Percentiles rank a stretch among this genome's conserved stretches.
These are phyloP conservation scores for Dimocarpus longan DNA, from an alignment of 345 rosid genomes.

Conservation along the genomic window DNA sequence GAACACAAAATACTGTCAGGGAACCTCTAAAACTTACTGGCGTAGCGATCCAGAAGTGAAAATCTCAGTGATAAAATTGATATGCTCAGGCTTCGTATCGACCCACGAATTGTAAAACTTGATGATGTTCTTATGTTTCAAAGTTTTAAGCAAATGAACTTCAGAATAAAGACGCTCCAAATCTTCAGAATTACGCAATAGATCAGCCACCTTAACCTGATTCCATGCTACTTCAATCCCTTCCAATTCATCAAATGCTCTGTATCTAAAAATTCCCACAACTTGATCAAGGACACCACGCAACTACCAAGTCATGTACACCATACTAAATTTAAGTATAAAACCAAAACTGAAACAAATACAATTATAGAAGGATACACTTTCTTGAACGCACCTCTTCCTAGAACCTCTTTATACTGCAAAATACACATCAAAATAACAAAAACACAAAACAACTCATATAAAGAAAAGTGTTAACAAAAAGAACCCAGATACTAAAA, in stretches of 20 bases:
- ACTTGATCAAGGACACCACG: conserved; percentile 49
- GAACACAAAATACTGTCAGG: not conserved
- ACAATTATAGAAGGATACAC: conserved; percentile 78
- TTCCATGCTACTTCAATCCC: conserved; percentile 99
- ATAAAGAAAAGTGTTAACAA: not conserved
- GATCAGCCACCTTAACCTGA: conserved; percentile 75
- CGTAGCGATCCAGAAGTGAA: conserved; percentile 94
- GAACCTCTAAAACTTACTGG: conserved; percentile 53
- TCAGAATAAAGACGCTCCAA: conserved; percentile 87
- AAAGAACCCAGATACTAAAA: conserved; percentile 15
- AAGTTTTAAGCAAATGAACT: conserved; percentile 85
- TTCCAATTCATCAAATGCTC: conserved; percentile 88
- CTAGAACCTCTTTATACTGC: conserved; percentile 91
- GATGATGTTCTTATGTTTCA: conserved; percentile 90
- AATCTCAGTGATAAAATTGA: conserved; percentile 92
- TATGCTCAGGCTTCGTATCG: conserved; percentile 69
- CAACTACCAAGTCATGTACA: not conserved
- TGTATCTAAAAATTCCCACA: conserved; percentile 60
- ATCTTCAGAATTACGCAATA: conserved; percentile 69
- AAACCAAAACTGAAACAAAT: conserved; percentile 18
- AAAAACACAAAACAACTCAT: conserved; percentile 9
- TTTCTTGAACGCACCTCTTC: conserved; percentile 96
- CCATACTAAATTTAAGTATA: not conserved
- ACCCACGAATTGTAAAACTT: conserved; percentile 87
- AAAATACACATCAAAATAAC: conserved; percentile 14